These are phyloP conservation scores for Ophiognomonia clavigignenti-juglandacearum DNA, from an alignment of 2,329 filamentous ascomycete species.

Conservation along the genomic window DNA sequence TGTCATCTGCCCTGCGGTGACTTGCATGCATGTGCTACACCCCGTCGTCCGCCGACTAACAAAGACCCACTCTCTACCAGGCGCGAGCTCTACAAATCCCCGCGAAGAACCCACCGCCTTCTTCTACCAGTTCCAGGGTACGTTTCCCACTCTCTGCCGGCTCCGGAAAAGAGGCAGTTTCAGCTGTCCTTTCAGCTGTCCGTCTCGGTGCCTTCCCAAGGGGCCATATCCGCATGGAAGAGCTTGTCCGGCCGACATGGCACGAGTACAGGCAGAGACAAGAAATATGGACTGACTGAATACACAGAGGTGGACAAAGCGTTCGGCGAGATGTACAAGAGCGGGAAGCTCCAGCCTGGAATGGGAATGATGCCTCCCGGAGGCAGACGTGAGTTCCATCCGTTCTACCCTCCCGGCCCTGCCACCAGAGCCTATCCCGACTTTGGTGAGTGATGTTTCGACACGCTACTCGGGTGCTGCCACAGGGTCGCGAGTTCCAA, in stretches of 20 bases:
- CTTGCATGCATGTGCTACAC: too few relatives aligned
- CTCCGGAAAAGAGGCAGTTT: slow-evolving; percentile 6
- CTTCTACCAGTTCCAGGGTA: slow-evolving; percentile 32
- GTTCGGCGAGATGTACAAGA: slow-evolving; percentile 93
- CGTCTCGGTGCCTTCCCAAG: too few relatives aligned
- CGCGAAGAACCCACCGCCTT: slow-evolving; percentile 29
- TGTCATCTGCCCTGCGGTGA: too few relatives aligned
- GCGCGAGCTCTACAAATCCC: slow-evolving; percentile 30
- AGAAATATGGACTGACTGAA: slow-evolving; percentile 20
- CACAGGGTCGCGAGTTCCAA: slow-evolving; percentile 20
- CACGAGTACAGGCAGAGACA: slow-evolving; percentile 1
- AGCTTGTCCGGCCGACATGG: neutral
- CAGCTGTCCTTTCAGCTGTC: neutral
- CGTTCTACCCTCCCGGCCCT: slow-evolving; percentile 50
- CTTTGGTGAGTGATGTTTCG: slow-evolving; percentile 51
- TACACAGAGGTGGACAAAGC: slow-evolving; percentile 86
- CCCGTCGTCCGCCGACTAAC: neutral
- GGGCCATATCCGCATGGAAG: too few relatives aligned
- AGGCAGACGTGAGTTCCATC: slow-evolving; percentile 77
- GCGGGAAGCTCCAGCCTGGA: slow-evolving; percentile 66
- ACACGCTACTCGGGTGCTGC: slow-evolving; percentile 19
- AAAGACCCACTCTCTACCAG: slow-evolving; percentile 15
- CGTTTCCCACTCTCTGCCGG: slow-evolving; percentile 17
- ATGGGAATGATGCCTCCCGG: slow-evolving; percentile 54
- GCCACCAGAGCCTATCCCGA: slow-evolving; percentile 49